phyloP scores from a whole-genome alignment of 2,329 filamentous ascomycete genomes.

The Cercospora canescens region DNA sequence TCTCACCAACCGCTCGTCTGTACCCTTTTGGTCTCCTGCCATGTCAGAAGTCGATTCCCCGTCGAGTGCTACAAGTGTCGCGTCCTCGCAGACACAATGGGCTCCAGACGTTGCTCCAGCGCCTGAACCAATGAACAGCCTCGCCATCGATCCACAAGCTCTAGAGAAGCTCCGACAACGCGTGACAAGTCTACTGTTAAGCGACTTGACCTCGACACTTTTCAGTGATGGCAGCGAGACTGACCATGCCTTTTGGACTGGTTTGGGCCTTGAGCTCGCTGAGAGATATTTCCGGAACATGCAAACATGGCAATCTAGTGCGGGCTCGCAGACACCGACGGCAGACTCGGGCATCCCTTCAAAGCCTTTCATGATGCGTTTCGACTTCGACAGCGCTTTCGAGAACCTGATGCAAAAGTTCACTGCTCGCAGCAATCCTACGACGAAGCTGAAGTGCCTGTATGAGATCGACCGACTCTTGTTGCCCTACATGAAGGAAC shows the following conservation, averaged over 20 bases:
- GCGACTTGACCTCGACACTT: constrained; percentile 83
- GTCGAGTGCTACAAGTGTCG: constrained; percentile 60
- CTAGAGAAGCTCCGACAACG: constrained; percentile 53
- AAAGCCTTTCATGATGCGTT: constrained; percentile 16
- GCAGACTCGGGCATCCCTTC: neutral
- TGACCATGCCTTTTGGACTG: constrained; percentile 76
- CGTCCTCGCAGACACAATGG: constrained; percentile 35
- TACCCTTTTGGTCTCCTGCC: constrained; percentile 89
- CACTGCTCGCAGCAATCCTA: constrained; percentile 84
- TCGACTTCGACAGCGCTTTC: constrained; percentile 72
- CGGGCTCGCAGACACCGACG: constrained; percentile 23
- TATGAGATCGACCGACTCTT: constrained; percentile 76
- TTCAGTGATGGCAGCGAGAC: constrained; percentile 92
- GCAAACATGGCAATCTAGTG: constrained; percentile 13
- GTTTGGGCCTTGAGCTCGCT: constrained; percentile 49
- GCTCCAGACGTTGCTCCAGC: constrained; percentile 11
- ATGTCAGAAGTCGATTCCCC: constrained; percentile 67
- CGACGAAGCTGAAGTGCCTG: constrained; percentile 78
- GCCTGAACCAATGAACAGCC: neutral
- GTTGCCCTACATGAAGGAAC: constrained; percentile 24
- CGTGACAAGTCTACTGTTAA: constrained; percentile 80
- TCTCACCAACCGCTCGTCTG: constrained; percentile 70
- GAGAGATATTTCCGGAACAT: constrained; percentile 25
- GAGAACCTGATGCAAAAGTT: constrained; percentile 79
- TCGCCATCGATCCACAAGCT: constrained; percentile 54